Conservation (phyloP, 805 yeast genomes). For the Diddensiella transvaalensis region DNA sequence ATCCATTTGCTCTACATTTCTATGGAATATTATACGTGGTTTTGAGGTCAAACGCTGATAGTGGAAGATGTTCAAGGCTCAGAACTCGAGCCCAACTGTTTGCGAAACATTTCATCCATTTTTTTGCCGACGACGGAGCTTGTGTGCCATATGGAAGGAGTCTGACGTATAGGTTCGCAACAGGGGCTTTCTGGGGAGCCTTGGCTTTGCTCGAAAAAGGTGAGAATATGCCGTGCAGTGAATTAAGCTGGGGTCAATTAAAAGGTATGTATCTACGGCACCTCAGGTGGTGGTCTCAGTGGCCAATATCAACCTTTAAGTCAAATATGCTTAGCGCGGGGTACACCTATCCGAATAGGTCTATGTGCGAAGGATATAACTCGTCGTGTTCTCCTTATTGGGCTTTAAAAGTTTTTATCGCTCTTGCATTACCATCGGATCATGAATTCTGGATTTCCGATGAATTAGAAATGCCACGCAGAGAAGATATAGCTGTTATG, state of each 20-base stretch:
- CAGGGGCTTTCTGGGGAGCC: constrained; percentile 27
- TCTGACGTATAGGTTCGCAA: constrained; percentile 27
- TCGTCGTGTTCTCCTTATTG: constrained; percentile 28
- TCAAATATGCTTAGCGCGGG: constrained; percentile 24
- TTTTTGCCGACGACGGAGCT: constrained; percentile 26
- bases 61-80: constrained; percentile 20
- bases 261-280: constrained; percentile 24
- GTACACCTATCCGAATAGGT: constrained; percentile 25
- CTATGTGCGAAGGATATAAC: constrained; percentile 26
- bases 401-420: constrained; percentile 24
- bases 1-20: constrained; percentile 34
- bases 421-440: constrained; percentile 21
- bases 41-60: constrained; percentile 20
- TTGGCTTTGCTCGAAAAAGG: constrained; percentile 20
- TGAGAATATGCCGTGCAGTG: no score
- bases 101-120: constrained; percentile 28
- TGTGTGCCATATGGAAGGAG: constrained; percentile 27
- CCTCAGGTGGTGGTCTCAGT: constrained; percentile 26
- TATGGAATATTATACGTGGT: constrained; percentile 28
- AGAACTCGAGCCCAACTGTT: constrained; percentile 25
- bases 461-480: constrained; percentile 11
- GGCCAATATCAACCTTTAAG: constrained; percentile 21
- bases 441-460: constrained; percentile 24
- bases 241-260: constrained; percentile 22
- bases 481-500: neutral